These are phyloP conservation scores for Fraxinus sp. DNA, from an alignment of 305 asterid genomes.

Conservation along the genomic window DNA sequence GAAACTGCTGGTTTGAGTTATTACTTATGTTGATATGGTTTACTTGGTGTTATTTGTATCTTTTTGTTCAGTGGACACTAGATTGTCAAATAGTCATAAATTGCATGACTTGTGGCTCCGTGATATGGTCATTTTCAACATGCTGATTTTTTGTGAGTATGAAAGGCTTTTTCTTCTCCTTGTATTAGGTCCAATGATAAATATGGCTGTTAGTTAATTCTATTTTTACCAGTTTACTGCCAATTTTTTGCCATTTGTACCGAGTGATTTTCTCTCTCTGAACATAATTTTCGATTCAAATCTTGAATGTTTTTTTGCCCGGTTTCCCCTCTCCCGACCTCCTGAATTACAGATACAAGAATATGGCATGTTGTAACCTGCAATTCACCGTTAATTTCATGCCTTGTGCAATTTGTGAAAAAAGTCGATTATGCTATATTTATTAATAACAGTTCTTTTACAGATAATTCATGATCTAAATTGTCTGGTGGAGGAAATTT, in stretches of 20 bases:
- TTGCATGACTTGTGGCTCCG: neutral
- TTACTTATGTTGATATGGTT: conserved; percentile 1
- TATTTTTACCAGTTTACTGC: neutral
- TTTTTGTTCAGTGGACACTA: neutral
- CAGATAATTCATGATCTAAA: conserved; percentile 83
- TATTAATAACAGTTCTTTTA: conserved; percentile 26
- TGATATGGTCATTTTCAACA: conserved; percentile 5
- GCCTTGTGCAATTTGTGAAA: neutral
- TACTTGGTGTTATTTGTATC: neutral
- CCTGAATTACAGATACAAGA: conserved; percentile 10
- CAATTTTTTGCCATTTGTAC: neutral
- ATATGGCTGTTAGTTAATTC: neutral
- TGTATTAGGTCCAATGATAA: neutral
- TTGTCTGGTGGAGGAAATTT: conserved; percentile 62
- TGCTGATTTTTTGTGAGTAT: neutral
- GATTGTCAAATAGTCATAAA: neutral
- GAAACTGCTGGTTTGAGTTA: neutral
- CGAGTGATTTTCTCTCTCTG: neutral
- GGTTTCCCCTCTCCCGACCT: conserved; percentile 1
- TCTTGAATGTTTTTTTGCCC: neutral
- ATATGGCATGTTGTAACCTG: conserved; percentile 11
- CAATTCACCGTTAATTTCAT: neutral
- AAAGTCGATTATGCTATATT: neutral
- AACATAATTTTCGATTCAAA: neutral
- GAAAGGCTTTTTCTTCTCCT: neutral